Evolutionary conservation across 768 basidiomycete species (phyloP), one percentile per base, ranked within the genome.

Genomic region (Leccinellum albellum): DNA sequence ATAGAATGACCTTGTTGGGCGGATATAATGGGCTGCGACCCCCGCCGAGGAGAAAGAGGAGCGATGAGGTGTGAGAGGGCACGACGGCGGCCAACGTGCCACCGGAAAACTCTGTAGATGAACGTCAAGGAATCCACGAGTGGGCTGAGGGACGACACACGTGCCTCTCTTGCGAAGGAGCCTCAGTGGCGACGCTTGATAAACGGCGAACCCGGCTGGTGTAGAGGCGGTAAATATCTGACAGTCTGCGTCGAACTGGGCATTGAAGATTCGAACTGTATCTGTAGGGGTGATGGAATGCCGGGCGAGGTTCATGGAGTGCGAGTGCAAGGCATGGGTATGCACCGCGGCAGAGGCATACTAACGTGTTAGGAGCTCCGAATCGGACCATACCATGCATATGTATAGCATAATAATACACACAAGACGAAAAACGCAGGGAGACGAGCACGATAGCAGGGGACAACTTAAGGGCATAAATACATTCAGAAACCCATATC

Each of bases 1-100:
- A 95, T 53, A 96, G 70, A 61, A 95, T 79, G 53, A 94, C 89
- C 75, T 96, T 95, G 74, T 95, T 95, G 28, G 88, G 89, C 28
- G 94, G 89, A 73, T 94, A 95, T 10, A 88, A 81, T 29, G 93
- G 93, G 70, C 89, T 93, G 54, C 86, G 82, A 37, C 93, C 91
- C 46, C 93, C 93, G 50, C 93, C 93, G 54, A 94, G 78, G 48
- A 95, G 84, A 72, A 94, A 93, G 50, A 94, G 77, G 21, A 95
- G 75, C 57, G 91, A 92, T 12, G 91, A 86, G 12, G 85, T 81
- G 66, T 94, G 91, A 54, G 91, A 75, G 3, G 93, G 93, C 14
- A 91, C 79, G 17, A 83, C 88, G 24, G 82, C 78, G n/a, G 87
- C 76, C 1, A 94, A 77, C 2, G 92, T 93, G 28, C 92, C 91